Evolutionary conservation across 2,329 filamentous ascomycete species (phyloP), one percentile per base, ranked within the genome.

Genomic region (Fusarium veterinarium): DNA sequence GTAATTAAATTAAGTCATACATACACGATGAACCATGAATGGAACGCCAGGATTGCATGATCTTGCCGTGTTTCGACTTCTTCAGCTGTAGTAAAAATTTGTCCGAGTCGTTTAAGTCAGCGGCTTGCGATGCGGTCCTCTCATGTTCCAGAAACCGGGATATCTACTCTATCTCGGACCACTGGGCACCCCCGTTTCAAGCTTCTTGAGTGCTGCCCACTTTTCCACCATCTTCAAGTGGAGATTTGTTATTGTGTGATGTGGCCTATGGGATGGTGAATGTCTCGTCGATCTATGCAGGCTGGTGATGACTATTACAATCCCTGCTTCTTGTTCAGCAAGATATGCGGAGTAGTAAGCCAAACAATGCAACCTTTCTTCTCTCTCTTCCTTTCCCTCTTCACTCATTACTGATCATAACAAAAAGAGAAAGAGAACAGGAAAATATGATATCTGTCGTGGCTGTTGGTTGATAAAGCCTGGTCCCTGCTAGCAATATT

Each of bases 401-500:
- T 53, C 5, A 3, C 33, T 12, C 49, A 40, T 4, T 41, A 13
- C 6, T 5, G 9, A 17, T 41, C 19, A 13, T 20, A 3, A 17
- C 3, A 23, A 9, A n/a, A 30, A 41, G 23, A 20, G 49, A 8
- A 41, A 41, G 14, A 53, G 31, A 17, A 3, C 11, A 20, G 11
- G 6, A 31, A n/a, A 35, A 16, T 2, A 13, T 5, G 23, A 51
- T 41, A 19, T 53, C 19, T 6, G 4, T 2, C 4, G 23, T 33
- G 41, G 14, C 10, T 41, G 48, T 65, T 65, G 48, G 60, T 23
- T 14, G 6, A n/a, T 31, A 14, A 35, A 58, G 20, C 41, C 51
- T 66, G 28, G 41, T 48, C 64, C 64, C 13, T 67, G 64, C 55
- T 35, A 64, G 52, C 33, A 45, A 28, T 25, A 20, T 38, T 52